Evolutionary conservation across 129 eudicot genomes (phyloP), one percentile per base, ranked within the genome.

Genomic region (Arctium minus): DNA sequence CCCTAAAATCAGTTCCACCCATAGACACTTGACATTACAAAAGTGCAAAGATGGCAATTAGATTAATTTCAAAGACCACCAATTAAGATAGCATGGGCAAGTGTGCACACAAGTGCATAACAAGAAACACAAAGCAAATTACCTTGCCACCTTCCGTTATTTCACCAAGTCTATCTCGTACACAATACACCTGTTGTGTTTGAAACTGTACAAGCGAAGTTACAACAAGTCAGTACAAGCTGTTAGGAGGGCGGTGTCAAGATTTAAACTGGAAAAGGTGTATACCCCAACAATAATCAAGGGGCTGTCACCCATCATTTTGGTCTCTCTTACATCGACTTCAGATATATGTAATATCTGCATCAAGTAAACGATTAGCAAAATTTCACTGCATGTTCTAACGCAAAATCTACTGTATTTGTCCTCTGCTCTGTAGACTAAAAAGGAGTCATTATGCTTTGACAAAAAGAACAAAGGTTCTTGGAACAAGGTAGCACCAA

Each of bases 341-440:
- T 96, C 98, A 6, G 98, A 96, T 74, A 96, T 83, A 77, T 96
- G 99, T 74, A 96, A 78, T 82, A 96, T 96, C 99, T 96, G 96
- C 88, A 85, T 76, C 73, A 78, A 79, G 60, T 69, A 67, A 86
- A 10, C 37, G 17, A 80, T 17, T 35, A 84, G 50, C 71, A 83
- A 62, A 64, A 71, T 86, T 53, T 39, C 48, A 15, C 50, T 71
- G 31, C 27, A 72, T 29, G 8, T 78, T 13, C 11, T 33, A 53
- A 53, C 65, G 3, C 18, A 40, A 29, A 37, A 38, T 8, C 74
- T 32, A 73, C 30, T 60, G 79, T 12, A 35, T 30, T 15, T 35
- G 9, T 53, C 17, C 65, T 53, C 65, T 53, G 65, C 27, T 15
- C 22, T 42, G 18, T 53, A 27, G 22, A 53, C 65, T 53, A 53